Evolutionary conservation across 805 yeast species (phyloP), one percentile per base, ranked within the genome.

Genomic region (Clavispora asparagi): DNA sequence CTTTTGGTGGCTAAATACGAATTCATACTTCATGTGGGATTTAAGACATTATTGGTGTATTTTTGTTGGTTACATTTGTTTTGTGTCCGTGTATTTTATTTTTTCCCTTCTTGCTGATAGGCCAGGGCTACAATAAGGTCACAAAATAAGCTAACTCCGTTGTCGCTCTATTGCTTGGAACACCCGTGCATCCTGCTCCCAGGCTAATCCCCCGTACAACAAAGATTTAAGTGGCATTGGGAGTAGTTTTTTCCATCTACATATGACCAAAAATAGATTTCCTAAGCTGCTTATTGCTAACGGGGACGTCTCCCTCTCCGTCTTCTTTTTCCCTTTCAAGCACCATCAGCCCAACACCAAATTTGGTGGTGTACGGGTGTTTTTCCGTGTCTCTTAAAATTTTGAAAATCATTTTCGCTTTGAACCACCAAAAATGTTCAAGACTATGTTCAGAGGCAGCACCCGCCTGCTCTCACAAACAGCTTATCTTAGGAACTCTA

Each of bases 381-480:
- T 30, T 26, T 30, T 19, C 30, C 5, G 7, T 8, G 36, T 29
- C 17, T 14, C 16, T 6, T n/a, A 30, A 28, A 28, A 40, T 30
- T 40, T 25, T 16, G 42, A 40, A 40, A 40, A 29, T 30, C 44
- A 30, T 26, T 28, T 19, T 19, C 37, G 23, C 40, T 28, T 30
- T 29, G 40, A 27, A 38, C 30, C 11, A 3, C 29, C 36, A 19
- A 17, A 16, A 33, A 52, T 52, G 55, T 49, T 52, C 40, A 42
- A 30, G 45, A 27, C 53, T 2, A 32, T 38, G 19, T 28, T 49
- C 40, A 39, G 42, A 43, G 40, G 51, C 27, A 25, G 52, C 28
- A 30, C 43, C n/a, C 45, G 55, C 29, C 27, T 43, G 40, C 44
- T 52, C 26, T 52, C 55, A 23, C 27, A 30, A 11, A 36, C 42